Conservation (phyloP, 2,329 filamentous ascomycete genomes). For the Cladophialophora chaetospira region DNA sequence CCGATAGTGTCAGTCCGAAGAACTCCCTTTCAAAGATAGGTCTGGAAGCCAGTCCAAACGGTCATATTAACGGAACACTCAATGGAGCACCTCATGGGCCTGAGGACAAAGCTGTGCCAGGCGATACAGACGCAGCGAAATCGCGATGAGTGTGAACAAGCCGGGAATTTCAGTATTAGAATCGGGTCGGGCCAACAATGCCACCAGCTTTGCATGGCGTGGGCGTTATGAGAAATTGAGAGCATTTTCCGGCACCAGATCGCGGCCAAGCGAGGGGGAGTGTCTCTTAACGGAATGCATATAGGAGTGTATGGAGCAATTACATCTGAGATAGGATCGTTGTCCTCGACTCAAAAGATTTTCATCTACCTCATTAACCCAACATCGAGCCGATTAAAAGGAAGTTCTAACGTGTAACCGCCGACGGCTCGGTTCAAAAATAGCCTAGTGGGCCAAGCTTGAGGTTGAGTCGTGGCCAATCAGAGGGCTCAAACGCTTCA, state of each 20-base stretch:
- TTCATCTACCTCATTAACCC: too few relatives aligned
- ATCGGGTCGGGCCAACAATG: background rate
- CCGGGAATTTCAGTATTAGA: background rate
- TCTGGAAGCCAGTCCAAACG: too few relatives aligned
- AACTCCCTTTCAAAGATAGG: background rate
- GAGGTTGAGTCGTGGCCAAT: constrained; percentile 13
- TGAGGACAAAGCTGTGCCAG: constrained; percentile 1
- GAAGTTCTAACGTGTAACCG: background rate
- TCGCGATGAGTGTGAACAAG: background rate
- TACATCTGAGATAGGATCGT: too few relatives aligned
- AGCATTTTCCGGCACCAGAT: background rate
- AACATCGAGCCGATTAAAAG: too few relatives aligned
- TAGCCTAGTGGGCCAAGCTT: constrained; percentile 4
- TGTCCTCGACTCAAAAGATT: too few relatives aligned
- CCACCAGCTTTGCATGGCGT: constrained; percentile 1
- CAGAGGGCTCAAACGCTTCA: background rate
- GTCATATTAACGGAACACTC: constrained; percentile 5
- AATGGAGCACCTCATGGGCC: constrained; percentile 3
- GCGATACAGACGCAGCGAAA: background rate
- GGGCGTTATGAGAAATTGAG: constrained; percentile 17
- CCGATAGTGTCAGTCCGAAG: constrained; percentile 21
- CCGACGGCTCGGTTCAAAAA: background rate
- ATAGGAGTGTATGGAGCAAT: background rate
- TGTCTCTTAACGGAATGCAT: background rate
- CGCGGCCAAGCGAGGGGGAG: background rate